Conservation (phyloP, 2,329 filamentous ascomycete genomes). For the Cucurbitaria berberidis region DNA sequence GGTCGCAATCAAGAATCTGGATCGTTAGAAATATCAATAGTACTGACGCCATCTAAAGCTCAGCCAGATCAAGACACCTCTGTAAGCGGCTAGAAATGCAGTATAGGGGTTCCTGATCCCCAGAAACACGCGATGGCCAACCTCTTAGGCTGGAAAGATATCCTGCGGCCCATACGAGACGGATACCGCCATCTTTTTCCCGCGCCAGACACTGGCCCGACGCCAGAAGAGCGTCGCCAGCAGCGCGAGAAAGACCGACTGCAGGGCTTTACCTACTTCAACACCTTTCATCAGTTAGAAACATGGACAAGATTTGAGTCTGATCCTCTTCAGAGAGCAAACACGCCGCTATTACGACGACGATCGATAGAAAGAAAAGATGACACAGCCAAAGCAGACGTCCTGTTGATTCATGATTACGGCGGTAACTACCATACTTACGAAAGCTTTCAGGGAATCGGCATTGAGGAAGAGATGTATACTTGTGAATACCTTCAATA, state of each 20-base stretch:
- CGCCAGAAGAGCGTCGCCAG: conserved; percentile 39
- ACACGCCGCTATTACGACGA: conserved; percentile 46
- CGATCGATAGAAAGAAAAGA: background rate
- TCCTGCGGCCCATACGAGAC: conserved; percentile 49
- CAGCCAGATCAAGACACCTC: background rate
- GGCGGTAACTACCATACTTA: conserved; percentile 55
- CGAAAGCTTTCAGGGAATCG: conserved; percentile 44
- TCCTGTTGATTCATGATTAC: conserved; percentile 50
- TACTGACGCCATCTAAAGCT: too few species aligned
- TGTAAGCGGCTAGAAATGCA: background rate
- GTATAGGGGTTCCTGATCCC: background rate
- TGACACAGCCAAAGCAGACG: conserved; percentile 20
- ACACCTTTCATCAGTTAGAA: conserved; percentile 49
- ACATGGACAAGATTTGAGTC: conserved; percentile 39
- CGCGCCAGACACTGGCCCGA: conserved; percentile 41
- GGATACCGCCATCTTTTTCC: conserved; percentile 48
- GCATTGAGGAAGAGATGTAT: conserved; percentile 44
- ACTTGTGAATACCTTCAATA: conserved; percentile 53
- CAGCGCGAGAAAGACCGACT: conserved; percentile 40
- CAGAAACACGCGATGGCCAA: conserved; percentile 22
- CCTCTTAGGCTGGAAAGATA: conserved; percentile 47
- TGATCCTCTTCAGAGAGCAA: conserved; percentile 48
- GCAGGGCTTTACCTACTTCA: conserved; percentile 51
- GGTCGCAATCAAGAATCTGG: too few species aligned
- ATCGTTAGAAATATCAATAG: background rate